Evolutionary conservation across 441 rosid species (phyloP).

Genomic region (Raphanus hybrid): DNA sequence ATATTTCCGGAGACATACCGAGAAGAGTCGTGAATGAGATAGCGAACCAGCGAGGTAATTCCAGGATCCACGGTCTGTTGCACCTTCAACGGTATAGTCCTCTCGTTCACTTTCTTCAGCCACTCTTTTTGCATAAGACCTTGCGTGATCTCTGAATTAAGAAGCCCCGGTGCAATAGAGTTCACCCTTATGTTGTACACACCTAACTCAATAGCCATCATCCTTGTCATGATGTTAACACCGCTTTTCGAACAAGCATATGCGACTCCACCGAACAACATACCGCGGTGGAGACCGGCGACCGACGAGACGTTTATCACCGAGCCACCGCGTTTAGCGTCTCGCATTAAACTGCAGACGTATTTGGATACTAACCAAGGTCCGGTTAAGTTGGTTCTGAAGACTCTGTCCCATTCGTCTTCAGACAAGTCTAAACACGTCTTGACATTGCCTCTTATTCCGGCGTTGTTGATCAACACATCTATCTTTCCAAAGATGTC

Average conservation of each 20-base stretch:
- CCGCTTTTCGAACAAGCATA: too few species aligned
- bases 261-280: too few species aligned
- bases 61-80: conserved; percentile 67
- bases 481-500: conserved; percentile 70
- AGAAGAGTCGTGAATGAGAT: conserved; percentile 80
- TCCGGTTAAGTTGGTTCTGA: conserved; percentile 18
- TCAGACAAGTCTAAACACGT: conserved; percentile 57
- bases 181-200: too few species aligned
- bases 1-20: conserved; percentile 63
- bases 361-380: too few species aligned
- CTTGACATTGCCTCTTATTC: conserved; percentile 54
- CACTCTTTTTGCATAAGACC: conserved; percentile 63
- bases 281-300: too few species aligned
- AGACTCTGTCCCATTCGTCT: conserved; percentile 67
- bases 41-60: conserved; percentile 67
- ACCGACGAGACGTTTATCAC: too few species aligned
- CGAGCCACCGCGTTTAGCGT: too few species aligned
- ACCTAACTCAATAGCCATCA: too few species aligned
- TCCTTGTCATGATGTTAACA: too few species aligned
- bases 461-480: conserved; percentile 67
- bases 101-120: conserved; percentile 50
- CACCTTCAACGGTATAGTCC: conserved; percentile 45
- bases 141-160: conserved; percentile 46
- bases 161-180: too few species aligned
- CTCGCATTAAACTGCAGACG: too few species aligned